Base-by-base conservation (phyloP, 2,329 filamentous ascomycete species). In the Aureobasidium sp. region DNA sequence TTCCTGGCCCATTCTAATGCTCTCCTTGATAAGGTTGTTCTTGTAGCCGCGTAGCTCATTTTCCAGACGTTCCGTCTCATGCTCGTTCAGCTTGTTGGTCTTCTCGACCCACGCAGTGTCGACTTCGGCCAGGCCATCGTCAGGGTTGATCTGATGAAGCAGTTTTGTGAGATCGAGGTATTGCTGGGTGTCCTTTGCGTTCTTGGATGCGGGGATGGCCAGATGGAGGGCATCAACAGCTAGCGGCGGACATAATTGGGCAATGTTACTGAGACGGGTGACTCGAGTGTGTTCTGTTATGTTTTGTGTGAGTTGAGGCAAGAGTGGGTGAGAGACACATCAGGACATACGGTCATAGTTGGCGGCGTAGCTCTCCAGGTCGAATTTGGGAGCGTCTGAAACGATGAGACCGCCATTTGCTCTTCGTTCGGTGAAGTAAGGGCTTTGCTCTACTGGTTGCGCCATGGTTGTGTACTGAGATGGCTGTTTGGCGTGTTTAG, bases 1-100 rank as follows among this genome's bases (percentile, higher is more conserved):
- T 74, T 97, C 92, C 69, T 97, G 89, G 48, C 91, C 93, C 86
- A 97, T 97, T 90, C 96, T 32, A 70, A 97, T 96, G 77, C 92
- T 97, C 77, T 99, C 94, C 73, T 97, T 96, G 69, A 99, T 92
- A 47, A 97, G 78, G 70, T 97, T 99, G 72, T 97, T 96, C 76
- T 94, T 96, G 75, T 97, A 97, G 1, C 87, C 88, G 74, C 92
- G 92, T 24, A 99, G 80, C 74, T 97, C 91, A 17, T 83, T 79
- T 71, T 97, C 91, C 61, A 97, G 79, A n/a, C 88, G 84, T 61
- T 85, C 80, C 0, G 87, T 87, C 73, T 96, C 88, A 1, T 78
- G 76, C 67, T 84, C 84, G 69, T 92, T 90, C 57, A 82, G 78
- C 65, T 84, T 84, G 26, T 86, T 84, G 41, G 83, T 87, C 63